Base-by-base conservation (phyloP, 306 rosid species). In the Corylus americana region DNA sequence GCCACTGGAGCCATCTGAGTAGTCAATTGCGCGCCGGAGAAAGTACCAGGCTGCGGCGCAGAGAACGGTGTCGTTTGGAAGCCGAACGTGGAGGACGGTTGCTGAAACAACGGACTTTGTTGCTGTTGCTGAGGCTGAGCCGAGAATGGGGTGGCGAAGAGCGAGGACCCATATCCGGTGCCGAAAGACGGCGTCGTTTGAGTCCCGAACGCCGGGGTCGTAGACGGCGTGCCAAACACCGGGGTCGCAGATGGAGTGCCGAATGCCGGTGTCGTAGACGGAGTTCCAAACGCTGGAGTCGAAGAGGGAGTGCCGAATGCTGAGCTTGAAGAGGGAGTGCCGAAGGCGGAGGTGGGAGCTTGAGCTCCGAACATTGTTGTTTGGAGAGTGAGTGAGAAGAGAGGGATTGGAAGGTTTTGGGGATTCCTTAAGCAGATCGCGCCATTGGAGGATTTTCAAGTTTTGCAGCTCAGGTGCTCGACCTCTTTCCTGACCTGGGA, bases 1-100 rank as follows among this genome's bases (percentile, higher is more conserved):
- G 97, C 88, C 5, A 96, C 99, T 1, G 91, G 94, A 55, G 99
- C 99, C 98, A 96, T 96, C 88, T 90, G 97, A 75, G 97, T 88
- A 44, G 88, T 93, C 79, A 91, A 86, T 73, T 93, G 97, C 29
- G 91, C 77, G 74, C 84, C 88, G 31, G 88, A 80, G 68, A 88
- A 89, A 0, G 77, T 80, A 54, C 85, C 59, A 18, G 88, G 59
- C 76, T 91, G 98, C 11, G 87, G 85, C 22, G 83, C 59, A 37
- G 84, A 16, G n/a, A 78, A 83, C 48, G 91, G 85, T 76, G 79
- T 80, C 76, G 71, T 17, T 37, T 83, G 92, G 80, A 91, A 89
- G 10, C 92, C 90, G 61, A 86, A 89, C 6, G 90, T 75, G 47
- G 86, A 53, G n/a, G 89, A 22, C 55, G 67, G 73, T 55, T 77